phyloP scores from a whole-genome alignment of 768 basidiomycete genomes.

The Psilocybe cyanescens region DNA sequence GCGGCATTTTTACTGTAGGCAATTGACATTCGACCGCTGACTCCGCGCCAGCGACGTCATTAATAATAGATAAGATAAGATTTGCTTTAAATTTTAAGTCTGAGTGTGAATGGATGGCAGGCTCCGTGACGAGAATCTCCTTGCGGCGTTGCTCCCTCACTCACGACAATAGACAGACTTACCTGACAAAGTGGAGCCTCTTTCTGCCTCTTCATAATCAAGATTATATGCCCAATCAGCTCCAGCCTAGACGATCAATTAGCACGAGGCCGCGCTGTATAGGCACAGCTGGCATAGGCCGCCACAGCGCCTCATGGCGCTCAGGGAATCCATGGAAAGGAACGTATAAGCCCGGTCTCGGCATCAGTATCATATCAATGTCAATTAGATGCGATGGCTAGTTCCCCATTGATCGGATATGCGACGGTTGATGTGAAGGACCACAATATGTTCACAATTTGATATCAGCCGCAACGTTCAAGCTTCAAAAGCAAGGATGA shows the following conservation, averaged over 20 bases:
- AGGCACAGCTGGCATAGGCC: no score
- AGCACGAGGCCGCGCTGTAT: background rate
- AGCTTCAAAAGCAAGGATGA: background rate
- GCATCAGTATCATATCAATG: background rate
- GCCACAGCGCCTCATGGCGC: background rate
- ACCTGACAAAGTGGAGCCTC: no score
- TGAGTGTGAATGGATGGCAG: no score
- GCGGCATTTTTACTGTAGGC: background rate
- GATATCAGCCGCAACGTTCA: background rate
- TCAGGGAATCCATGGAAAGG: background rate
- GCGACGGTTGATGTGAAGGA: background rate
- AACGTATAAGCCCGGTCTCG: background rate
- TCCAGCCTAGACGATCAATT: background rate
- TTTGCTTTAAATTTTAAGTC: no score
- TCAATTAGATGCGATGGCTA: background rate
- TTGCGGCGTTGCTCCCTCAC: no score
- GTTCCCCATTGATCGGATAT: slow-evolving; percentile 4
- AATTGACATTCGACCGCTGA: no score
- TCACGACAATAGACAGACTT: no score
- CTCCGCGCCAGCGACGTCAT: no score
- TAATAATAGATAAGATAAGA: no score
- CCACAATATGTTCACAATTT: background rate
- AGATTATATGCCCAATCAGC: background rate
- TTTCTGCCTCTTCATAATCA: no score
- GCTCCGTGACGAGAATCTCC: no score